Conservation (phyloP, 148 eudicot genomes). For the Camellia granthamiana region DNA sequence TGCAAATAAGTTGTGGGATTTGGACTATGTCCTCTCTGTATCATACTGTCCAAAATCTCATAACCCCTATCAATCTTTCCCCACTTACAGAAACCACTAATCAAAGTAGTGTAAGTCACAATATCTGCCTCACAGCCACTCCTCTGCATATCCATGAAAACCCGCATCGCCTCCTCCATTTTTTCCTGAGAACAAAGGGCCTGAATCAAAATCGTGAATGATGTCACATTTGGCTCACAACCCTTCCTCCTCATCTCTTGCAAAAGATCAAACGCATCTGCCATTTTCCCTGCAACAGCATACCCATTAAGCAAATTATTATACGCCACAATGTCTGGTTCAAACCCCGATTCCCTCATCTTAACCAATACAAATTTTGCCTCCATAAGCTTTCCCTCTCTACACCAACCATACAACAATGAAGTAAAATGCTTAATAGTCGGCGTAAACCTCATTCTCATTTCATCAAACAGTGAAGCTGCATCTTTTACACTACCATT, state of each 20-base stretch:
- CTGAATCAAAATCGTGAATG: constrained; percentile 83
- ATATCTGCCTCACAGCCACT: constrained; percentile 79
- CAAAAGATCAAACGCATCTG: constrained; percentile 83
- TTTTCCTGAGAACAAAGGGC: constrained; percentile 75
- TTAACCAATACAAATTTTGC: constrained; percentile 81
- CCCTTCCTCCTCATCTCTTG: constrained; percentile 89
- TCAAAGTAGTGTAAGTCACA: constrained; percentile 73
- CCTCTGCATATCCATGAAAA: constrained; percentile 63
- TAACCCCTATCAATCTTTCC: constrained; percentile 67
- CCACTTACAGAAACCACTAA: constrained; percentile 84
- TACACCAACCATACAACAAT: constrained; percentile 89
- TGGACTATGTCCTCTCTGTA: constrained; percentile 62
- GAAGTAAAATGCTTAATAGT: constrained; percentile 87
- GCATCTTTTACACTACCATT: constrained; percentile 96
- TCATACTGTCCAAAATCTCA: constrained; percentile 68
- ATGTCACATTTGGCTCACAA: constrained; percentile 79
- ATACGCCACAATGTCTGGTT: constrained; percentile 86
- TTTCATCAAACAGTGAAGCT: constrained; percentile 80
- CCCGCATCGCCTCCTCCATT: constrained; percentile 74
- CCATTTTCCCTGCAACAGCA: constrained; percentile 74
- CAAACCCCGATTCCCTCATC: constrained; percentile 81
- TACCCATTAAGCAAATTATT: constrained; percentile 88
- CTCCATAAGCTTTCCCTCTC: constrained; percentile 80
- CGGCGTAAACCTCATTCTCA: constrained; percentile 67
- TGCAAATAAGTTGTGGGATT: constrained; percentile 68